Evolutionary conservation across 208 protist genomes (phyloP), one percentile per base, ranked within the genome.

Genomic region (Acanthamoeba healyi): DNA sequence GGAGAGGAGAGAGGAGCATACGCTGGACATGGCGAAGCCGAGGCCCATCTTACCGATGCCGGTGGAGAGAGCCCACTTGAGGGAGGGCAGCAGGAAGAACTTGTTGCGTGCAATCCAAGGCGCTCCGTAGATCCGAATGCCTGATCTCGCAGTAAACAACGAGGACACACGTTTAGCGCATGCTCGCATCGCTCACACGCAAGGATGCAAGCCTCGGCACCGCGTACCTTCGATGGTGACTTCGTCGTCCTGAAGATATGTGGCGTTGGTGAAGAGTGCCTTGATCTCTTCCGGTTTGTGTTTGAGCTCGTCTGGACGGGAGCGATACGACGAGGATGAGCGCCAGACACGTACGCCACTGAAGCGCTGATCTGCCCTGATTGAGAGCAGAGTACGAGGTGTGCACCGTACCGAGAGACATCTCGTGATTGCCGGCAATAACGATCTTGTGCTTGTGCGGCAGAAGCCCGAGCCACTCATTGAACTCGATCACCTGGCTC

Each of bases 391-490:
- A 72, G 10, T 9, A 72, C n/a, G n/a, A n/a, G n/a, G n/a, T n/a
- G n/a, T n/a, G 3, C 26, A 87, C 2, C 58, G 51, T 14, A 56
- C 44, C 54, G 65, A 94, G 56, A 1, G 44, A 6, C 58, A 81
- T 44, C 10, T 95, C 94, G 72, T 95, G 94, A 46, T 95, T 95
- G 82, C 94, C 94, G 1, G 70, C 34, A 32, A 94, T 92, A 2
- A 95, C 94, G 19, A 95, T 56, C 44, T 94, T 94, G 91, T 93
- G 88, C 34, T 56, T 44, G 91, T 95, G 94, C 0, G 94, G 94
- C 63, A 95, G 91, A 2, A 51, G 2, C 2, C 94, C 89, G 5
- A 95, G 65, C 94, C 94, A 95, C 15, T 32, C 46, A 42, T 94
- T 87, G 49, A 95, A 95, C 40, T 70, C 40, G 2, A 58, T 34